These are phyloP conservation scores for Mycena chlorophos DNA, from an alignment of 768 basidiomycete genomes.

Conservation along the genomic window DNA sequence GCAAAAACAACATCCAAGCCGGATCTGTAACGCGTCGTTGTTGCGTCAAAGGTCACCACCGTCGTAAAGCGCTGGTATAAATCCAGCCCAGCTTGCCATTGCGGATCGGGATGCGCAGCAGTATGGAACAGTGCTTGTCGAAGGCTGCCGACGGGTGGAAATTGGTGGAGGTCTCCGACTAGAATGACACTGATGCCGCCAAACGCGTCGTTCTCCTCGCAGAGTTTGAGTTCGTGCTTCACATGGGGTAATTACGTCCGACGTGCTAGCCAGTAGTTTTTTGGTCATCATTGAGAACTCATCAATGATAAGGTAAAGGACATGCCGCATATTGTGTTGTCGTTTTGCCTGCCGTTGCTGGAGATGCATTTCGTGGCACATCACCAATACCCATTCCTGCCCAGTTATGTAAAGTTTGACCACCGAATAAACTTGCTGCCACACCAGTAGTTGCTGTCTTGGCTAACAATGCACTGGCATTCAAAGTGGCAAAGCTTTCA, in stretches of 20 bases:
- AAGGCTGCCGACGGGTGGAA: neutral
- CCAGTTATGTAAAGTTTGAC: neutral
- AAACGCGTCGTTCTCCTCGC: neutral
- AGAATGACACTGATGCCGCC: neutral
- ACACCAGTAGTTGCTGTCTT: neutral
- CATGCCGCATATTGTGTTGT: neutral
- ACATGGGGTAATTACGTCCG: neutral
- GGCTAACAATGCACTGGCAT: neutral
- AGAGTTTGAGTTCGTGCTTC: neutral
- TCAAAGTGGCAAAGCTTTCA: too few relatives aligned
- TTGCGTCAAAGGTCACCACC: neutral
- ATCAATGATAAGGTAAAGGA: neutral
- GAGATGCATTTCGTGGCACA: neutral
- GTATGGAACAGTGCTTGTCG: neutral
- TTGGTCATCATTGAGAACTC: neutral
- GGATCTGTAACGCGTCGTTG: neutral
- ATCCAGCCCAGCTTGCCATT: neutral
- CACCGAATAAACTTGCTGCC: neutral
- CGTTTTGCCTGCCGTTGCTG: neutral
- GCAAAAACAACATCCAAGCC: neutral
- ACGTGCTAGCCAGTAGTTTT: neutral
- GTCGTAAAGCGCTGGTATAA: neutral
- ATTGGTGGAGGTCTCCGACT: neutral
- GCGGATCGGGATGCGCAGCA: neutral
- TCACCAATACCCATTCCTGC: neutral